Conservation (phyloP, 2,329 filamentous ascomycete species). For the Colletotrichum liaoningense region DNA sequence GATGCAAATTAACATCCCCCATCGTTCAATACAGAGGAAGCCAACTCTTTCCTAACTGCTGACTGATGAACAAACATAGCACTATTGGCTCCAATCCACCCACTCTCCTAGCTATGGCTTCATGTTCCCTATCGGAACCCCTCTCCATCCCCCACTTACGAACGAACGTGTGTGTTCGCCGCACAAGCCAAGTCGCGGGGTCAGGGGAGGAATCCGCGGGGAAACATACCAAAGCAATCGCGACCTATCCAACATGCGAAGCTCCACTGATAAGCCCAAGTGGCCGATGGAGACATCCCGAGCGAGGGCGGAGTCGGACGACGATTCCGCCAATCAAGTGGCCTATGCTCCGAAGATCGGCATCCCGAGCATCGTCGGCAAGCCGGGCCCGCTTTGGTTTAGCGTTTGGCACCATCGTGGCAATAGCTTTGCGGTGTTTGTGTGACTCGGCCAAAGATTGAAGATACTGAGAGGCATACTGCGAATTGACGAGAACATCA, state of each 20-base stretch:
- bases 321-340: neutral
- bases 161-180: neutral
- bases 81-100: neutral
- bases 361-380: neutral
- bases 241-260: neutral
- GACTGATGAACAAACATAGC: neutral
- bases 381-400: neutral
- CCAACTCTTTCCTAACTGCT: neutral
- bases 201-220: conserved; percentile 1
- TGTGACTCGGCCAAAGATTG: neutral
- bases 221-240: neutral
- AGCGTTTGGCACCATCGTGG: neutral
- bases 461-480: neutral
- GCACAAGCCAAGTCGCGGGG: neutral
- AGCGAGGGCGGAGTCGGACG: neutral
- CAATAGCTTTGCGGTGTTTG: neutral
- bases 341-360: neutral
- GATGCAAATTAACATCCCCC: neutral
- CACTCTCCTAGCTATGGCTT: neutral
- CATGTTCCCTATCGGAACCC: neutral
- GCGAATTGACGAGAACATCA: neutral
- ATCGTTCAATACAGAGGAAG: neutral
- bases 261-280: conserved; percentile 17
- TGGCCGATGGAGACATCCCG: neutral
- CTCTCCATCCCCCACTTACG: conserved; percentile 18